A percentile compares a stretch with the other conserved stretches of the same genome.
phyloP scores from a whole-genome alignment of 129 eudicot species.

The Flaveria sonorensis region DNA sequence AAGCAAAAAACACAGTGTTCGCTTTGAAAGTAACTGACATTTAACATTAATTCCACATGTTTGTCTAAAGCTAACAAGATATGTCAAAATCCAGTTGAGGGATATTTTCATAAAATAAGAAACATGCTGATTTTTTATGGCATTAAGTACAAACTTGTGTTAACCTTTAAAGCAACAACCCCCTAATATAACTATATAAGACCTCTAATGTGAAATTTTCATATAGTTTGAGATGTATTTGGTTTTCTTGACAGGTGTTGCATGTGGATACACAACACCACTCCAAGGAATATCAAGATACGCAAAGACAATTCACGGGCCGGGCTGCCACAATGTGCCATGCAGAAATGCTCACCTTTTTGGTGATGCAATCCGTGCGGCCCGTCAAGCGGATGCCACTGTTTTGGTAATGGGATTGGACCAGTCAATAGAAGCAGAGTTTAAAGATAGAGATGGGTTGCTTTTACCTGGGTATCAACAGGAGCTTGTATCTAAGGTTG shows the following conservation, averaged over 20 bases:
- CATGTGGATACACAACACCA: slow-evolving; percentile 79
- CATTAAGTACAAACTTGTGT: not conserved
- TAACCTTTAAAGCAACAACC: not conserved
- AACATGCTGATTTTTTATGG: not conserved
- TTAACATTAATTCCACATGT: not conserved
- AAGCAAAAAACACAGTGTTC: too few species aligned
- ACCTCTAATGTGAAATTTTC: not conserved
- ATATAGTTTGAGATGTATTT: not conserved
- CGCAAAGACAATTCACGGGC: slow-evolving; percentile 51
- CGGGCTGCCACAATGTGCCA: slow-evolving; percentile 63
- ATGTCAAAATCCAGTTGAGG: not conserved
- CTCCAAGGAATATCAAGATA: slow-evolving; percentile 72
- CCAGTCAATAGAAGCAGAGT: slow-evolving; percentile 81
- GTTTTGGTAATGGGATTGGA: slow-evolving; percentile 76
- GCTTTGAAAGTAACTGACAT: too few species aligned
- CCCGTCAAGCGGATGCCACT: slow-evolving; percentile 72
- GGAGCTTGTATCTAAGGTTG: slow-evolving; percentile 70
- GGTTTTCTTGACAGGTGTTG: slow-evolving; percentile 35
- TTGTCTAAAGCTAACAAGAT: not conserved
- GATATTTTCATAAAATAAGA: not conserved
- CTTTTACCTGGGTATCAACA: slow-evolving; percentile 73
- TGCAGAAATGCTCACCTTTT: slow-evolving; percentile 51
- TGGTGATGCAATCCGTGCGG: slow-evolving; percentile 64
- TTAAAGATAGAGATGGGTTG: slow-evolving; percentile 61
- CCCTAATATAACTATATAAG: not conserved